phyloP scores from a whole-genome alignment of 441 rosid genomes.

The Eutrema salsugineum region DNA sequence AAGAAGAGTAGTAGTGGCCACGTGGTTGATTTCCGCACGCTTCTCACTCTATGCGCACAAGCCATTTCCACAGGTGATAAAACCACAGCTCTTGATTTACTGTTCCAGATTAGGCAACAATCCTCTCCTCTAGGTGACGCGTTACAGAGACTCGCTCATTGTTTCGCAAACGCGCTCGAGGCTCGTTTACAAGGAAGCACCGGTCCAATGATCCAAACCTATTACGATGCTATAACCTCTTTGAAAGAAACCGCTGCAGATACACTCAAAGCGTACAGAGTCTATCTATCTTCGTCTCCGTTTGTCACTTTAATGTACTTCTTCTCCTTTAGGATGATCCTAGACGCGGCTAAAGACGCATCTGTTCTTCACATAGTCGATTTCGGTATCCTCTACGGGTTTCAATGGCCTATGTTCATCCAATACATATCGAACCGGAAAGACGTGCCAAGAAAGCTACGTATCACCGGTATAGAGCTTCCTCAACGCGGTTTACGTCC shows the following conservation, averaged over 20 bases:
- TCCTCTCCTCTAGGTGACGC: conserved; percentile 68
- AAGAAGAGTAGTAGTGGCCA: conserved; percentile 46
- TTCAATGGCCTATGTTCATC: conserved; percentile 82
- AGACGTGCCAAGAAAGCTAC: conserved; percentile 53
- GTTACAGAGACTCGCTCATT: conserved; percentile 72
- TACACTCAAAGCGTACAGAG: conserved; percentile 60
- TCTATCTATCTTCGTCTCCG: conserved; percentile 49
- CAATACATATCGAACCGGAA: conserved; percentile 37
- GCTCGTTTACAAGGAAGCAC: conserved; percentile 62
- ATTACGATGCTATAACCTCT: conserved; percentile 27
- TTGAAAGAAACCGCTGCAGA: conserved; percentile 50
- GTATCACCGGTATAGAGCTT: conserved; percentile 80
- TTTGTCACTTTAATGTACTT: conserved; percentile 49
- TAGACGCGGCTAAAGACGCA: conserved; percentile 44
- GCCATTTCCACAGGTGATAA: conserved; percentile 54
- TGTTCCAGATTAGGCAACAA: conserved; percentile 62
- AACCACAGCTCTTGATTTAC: conserved; percentile 54
- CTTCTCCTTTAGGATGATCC: conserved; percentile 49
- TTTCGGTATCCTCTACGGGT: conserved; percentile 75
- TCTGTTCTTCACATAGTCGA: conserved; percentile 66
- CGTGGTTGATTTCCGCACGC: conserved; percentile 64
- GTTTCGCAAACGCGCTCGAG: conserved; percentile 80
- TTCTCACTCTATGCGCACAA: conserved; percentile 65
- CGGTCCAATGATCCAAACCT: conserved; percentile 31
- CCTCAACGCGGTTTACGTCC: conserved; percentile 71